Evolutionary conservation across 257 asterid genomes (phyloP).

Genomic region (Nicotiana noctiflora): DNA sequence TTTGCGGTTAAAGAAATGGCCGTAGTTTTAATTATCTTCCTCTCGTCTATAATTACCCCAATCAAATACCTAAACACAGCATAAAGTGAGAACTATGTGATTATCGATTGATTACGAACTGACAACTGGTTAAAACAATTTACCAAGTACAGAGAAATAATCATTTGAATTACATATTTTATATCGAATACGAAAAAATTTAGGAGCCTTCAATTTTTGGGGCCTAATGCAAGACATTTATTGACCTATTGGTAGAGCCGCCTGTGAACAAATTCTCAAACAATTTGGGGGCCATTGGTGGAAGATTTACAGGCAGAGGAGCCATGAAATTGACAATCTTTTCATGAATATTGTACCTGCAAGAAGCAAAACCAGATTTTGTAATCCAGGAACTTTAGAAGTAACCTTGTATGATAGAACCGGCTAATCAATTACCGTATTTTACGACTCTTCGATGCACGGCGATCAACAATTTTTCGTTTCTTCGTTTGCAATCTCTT

Average conservation of each 20-base stretch:
- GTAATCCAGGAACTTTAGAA: background rate
- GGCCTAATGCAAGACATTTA: background rate
- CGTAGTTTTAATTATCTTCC: no score
- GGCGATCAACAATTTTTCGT: slow-evolving; percentile 82
- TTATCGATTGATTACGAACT: no score
- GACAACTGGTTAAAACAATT: no score
- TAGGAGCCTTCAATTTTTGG: background rate
- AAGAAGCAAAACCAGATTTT: slow-evolving; percentile 1
- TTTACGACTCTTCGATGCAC: slow-evolving; percentile 95
- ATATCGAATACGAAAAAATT: background rate
- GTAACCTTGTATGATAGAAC: background rate
- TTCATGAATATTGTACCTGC: slow-evolving; percentile 87
- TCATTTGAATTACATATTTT: background rate
- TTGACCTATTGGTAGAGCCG: background rate
- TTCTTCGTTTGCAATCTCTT: slow-evolving; percentile 79
- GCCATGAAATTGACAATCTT: slow-evolving; percentile 90
- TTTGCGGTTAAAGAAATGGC: no score
- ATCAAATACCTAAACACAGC: no score
- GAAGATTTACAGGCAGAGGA: slow-evolving; percentile 49
- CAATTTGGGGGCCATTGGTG: slow-evolving; percentile 52
- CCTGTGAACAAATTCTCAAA: slow-evolving; percentile 50
- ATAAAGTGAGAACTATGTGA: no score
- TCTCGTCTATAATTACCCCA: no score
- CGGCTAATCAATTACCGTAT: slow-evolving; percentile 44
- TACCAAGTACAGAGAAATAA: background rate